phyloP scores from a whole-genome alignment of 2,329 filamentous ascomycete genomes.

The Colletotrichum caudatum region DNA sequence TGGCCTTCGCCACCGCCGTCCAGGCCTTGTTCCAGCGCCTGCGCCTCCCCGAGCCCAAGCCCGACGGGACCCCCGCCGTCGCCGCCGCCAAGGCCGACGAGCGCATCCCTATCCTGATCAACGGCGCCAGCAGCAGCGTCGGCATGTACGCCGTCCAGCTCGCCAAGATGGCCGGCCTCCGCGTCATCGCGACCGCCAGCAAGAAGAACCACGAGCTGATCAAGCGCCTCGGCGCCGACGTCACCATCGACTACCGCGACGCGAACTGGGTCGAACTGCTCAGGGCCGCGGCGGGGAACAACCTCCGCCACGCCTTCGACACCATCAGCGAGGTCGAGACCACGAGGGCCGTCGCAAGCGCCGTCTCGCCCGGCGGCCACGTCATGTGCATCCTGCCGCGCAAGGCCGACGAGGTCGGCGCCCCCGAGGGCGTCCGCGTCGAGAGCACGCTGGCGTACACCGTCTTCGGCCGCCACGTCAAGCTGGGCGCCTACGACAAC shows the following conservation, averaged over 20 bases:
- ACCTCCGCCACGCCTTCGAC: constrained; percentile 45
- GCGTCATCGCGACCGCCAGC: constrained; percentile 35
- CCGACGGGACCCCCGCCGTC: background rate
- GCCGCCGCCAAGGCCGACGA: background rate
- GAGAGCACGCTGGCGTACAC: constrained; percentile 39
- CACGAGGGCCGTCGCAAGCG: constrained; percentile 46
- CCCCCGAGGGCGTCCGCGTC: constrained; percentile 33
- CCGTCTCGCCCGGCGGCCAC: constrained; percentile 46
- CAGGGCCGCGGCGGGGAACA: constrained; percentile 43
- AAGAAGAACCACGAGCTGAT: constrained; percentile 54
- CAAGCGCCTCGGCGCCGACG: constrained; percentile 58
- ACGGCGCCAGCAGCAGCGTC: constrained; percentile 46
- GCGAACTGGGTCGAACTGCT: constrained; percentile 35
- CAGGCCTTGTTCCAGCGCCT: constrained; percentile 38
- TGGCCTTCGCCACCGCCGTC: constrained; percentile 34
- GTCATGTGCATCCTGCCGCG: constrained; percentile 47
- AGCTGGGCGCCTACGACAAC: constrained; percentile 27
- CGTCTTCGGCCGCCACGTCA: constrained; percentile 25
- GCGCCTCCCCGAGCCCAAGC: constrained; percentile 22
- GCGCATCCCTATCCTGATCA: constrained; percentile 44
- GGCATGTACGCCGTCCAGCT: constrained; percentile 40
- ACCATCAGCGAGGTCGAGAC: constrained; percentile 50
- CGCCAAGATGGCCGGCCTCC: constrained; percentile 31
- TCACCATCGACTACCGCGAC: constrained; percentile 59
- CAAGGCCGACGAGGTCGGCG: constrained; percentile 35